Conservation (phyloP, 2,329 filamentous ascomycete genomes). For the Cladophialophora immunda region DNA sequence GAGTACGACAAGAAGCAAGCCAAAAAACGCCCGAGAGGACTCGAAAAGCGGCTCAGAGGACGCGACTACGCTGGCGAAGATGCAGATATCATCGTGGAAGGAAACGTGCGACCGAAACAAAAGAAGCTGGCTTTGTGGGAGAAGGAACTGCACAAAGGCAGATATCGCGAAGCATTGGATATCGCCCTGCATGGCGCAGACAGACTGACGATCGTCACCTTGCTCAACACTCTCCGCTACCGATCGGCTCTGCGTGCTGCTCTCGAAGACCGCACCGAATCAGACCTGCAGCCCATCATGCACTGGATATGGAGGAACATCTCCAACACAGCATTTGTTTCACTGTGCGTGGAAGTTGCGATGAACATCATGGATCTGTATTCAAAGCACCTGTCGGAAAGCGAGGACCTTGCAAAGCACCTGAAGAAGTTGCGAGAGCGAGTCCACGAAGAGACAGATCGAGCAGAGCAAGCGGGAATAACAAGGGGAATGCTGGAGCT, state of each 20-base stretch:
- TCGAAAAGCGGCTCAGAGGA: conserved; percentile 70
- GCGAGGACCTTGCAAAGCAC: conserved; percentile 73
- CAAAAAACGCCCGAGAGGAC: conserved; percentile 66
- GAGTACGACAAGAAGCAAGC: conserved; percentile 76
- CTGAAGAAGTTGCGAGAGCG: conserved; percentile 74
- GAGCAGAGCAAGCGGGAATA: conserved; percentile 81
- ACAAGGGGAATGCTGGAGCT: conserved; percentile 90
- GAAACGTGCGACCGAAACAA: conserved; percentile 69
- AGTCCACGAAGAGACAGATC: conserved; percentile 80
- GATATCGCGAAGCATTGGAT: conserved; percentile 81
- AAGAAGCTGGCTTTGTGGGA: conserved; percentile 82
- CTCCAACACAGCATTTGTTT: conserved; percentile 77
- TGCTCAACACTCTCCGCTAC: conserved; percentile 85
- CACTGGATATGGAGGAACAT: conserved; percentile 84
- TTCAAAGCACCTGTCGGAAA: conserved; percentile 77
- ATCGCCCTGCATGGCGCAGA: conserved; percentile 71
- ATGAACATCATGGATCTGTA: conserved; percentile 88
- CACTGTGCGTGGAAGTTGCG: conserved; percentile 82
- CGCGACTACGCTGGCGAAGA: conserved; percentile 85
- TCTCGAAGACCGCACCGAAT: conserved; percentile 81
- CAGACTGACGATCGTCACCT: conserved; percentile 73
- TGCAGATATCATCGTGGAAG: conserved; percentile 86
- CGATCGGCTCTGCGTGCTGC: conserved; percentile 84
- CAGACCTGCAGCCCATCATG: conserved; percentile 80
- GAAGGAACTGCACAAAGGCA: conserved; percentile 77